phyloP scores from a whole-genome alignment of 208 protist genomes.

The Crithidia thermophila region DNA sequence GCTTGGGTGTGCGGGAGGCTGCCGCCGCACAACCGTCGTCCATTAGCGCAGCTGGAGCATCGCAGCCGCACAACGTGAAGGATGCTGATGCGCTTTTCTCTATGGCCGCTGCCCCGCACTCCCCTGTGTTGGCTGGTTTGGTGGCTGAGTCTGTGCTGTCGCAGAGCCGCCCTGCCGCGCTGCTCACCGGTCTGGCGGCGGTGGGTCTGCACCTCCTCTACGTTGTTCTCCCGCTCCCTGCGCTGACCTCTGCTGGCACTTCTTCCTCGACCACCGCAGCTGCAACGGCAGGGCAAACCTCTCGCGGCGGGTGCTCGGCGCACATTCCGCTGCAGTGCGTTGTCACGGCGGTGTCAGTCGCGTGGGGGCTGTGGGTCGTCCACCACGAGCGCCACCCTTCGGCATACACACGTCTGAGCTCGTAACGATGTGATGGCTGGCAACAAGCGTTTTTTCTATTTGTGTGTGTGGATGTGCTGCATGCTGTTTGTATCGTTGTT shows the following conservation, averaged over 20 bases:
- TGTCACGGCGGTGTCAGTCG: constrained; percentile 46
- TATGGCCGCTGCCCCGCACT: background rate
- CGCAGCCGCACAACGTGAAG: background rate
- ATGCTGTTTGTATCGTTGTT: too few species aligned
- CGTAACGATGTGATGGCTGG: too few species aligned
- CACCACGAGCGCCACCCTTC: constrained; percentile 30
- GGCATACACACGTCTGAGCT: constrained; percentile 14
- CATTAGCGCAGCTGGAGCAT: background rate
- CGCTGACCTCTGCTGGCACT: background rate
- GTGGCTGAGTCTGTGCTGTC: constrained; percentile 24
- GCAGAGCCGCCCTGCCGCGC: constrained; percentile 7
- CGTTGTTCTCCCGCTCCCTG: constrained; percentile 15
- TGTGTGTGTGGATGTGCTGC: too few species aligned
- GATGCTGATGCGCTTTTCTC: background rate
- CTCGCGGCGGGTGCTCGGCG: constrained; percentile 41
- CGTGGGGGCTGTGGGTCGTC: constrained; percentile 53
- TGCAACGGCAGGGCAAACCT: constrained; percentile 13
- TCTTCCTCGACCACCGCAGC: background rate
- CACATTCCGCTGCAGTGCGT: constrained; percentile 54
- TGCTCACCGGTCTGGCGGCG: constrained; percentile 24
- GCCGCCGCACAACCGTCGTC: too few species aligned
- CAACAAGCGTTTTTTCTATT: too few species aligned
- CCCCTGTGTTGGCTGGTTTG: background rate
- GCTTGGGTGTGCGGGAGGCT: too few species aligned
- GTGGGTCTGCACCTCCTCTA: constrained; percentile 13